Evolutionary conservation across 2,329 filamentous ascomycete species (phyloP), one percentile per base, ranked within the genome.

Genomic region (Parastagonospora avenae): DNA sequence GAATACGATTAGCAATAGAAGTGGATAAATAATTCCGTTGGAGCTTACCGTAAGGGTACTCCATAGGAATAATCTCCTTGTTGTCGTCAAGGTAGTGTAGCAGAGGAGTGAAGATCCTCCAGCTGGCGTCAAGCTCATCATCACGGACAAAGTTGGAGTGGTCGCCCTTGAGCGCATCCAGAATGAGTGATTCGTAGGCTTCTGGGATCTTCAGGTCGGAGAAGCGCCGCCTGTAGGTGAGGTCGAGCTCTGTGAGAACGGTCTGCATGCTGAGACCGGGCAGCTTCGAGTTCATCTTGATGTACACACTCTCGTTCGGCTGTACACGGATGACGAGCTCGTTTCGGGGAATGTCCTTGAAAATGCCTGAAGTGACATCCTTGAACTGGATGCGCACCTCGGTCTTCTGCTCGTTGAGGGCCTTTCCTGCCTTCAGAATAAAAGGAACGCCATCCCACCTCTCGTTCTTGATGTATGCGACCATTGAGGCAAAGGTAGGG

Each of bases 211-310:
- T 99, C 51, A 99, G 85, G 77, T 99, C 94, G 14, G 94, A 97
- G 86, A 99, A 99, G 64, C 95, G 90, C 76, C 94, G 88, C 74
- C 95, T 87, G 83, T 99, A 99, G 59, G 95, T 99, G 64, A 99
- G 85, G 73, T 99, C 94, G 54, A 99, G 89, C 81, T 99, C 94
- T 54, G 94, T 99, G 66, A 97, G 91, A 33, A 97, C 94, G 10
- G 94, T 99, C 83, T 99, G 94, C 92, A 97, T 99, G 82, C 92
- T 97, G 68, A 99, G 82, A 68, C 94, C 94, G 15, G 94, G 95
- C 52, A 99, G 83, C 84, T 99, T 99, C 28, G 93, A 97, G 88
- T 99, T 99, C 94, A 99, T 99, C 87, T 99, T 99, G 78, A 97
- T 96, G 81, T 99, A 99, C 63, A 99, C 92, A 74, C 91, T 96